These are phyloP conservation scores for Stenocarpella maydis DNA, from an alignment of 2,329 filamentous ascomycete species.

Conservation along the genomic window DNA sequence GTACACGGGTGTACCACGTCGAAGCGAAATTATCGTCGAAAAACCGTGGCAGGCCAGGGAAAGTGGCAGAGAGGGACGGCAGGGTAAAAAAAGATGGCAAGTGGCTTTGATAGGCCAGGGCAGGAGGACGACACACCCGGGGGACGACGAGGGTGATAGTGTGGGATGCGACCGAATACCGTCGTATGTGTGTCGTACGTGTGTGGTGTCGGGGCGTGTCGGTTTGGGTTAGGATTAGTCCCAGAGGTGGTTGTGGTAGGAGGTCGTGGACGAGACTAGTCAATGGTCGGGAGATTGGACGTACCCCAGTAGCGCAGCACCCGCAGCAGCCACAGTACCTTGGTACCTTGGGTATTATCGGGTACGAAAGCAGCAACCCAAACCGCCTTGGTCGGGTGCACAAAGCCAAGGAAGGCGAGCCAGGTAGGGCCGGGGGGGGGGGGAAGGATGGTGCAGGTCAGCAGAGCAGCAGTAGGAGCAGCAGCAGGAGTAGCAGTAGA, in stretches of 20 bases:
- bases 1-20: background rate
- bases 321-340: background rate
- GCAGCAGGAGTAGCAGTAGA: too few relatives aligned
- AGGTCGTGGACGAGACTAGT: background rate
- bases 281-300: conserved; percentile 1
- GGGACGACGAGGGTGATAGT: background rate
- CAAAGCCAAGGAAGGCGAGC: background rate
- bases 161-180: background rate
- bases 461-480: too few relatives aligned
- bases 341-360: too few relatives aligned
- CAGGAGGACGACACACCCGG: background rate
- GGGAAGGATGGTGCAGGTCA: background rate
- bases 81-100: background rate
- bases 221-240: background rate
- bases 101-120: background rate
- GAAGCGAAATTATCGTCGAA: conserved; percentile 12
- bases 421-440: background rate
- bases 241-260: background rate
- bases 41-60: background rate
- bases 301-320: background rate
- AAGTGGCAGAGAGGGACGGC: background rate
- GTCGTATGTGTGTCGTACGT: conserved; percentile 3
- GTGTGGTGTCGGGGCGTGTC: background rate
- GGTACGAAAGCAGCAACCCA: conserved; percentile 12
- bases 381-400: conserved; percentile 12